Base-by-base conservation (phyloP, 441 rosid genomes). In the Metrosideros polymorpha region DNA sequence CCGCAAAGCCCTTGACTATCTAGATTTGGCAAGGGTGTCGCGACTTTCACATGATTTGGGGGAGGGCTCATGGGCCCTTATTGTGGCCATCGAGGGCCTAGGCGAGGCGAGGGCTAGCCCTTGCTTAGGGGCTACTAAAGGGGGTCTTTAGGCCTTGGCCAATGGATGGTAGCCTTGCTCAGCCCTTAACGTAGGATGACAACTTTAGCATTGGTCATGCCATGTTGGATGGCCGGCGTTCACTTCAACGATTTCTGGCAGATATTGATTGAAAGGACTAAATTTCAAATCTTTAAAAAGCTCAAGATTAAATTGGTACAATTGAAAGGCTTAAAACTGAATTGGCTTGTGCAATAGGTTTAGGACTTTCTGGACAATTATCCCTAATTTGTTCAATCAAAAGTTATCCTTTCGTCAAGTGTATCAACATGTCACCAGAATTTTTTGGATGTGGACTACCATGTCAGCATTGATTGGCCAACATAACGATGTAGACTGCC, bases 191-290 rank as follows among this genome's bases (percentile, higher is more conserved):
- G 8, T 61, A 30, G 22, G 19, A 29, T 0, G 10, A 2, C 10
- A 22, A 59, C 3, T 59, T 59, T 8, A 59, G 1, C 0, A 0
- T 1, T 4, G 0, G 5, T 7, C 39, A 61, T 61, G 9, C 12
- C 22, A 61, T 2, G 0, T 61, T 29, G 7, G 39, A 63, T 5
- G 1, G 1, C 1, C 9, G 0, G 3, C 1, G 7, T 63, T 4
- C 9, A 63, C 25, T 17, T 17, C 7, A 63, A 2, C 0, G 12
- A 30, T 63, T 63, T 63, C 2, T 0, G 3, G 6, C 3, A 1
- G 4, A 32, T 30, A 63, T 30, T 63, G 6, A 63, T 30, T 1
- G 1, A 3, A 63, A 63, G 7, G 9, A 63, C 3, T 30, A 32
- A 32, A 30, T 63, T 63, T 0, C 13, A 63, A 30, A 52, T 52